A percentile compares a stretch with the other conserved stretches of the same genome.
Conservation (phyloP, 2,329 filamentous ascomycete genomes). For the Penicillium sp. region DNA sequence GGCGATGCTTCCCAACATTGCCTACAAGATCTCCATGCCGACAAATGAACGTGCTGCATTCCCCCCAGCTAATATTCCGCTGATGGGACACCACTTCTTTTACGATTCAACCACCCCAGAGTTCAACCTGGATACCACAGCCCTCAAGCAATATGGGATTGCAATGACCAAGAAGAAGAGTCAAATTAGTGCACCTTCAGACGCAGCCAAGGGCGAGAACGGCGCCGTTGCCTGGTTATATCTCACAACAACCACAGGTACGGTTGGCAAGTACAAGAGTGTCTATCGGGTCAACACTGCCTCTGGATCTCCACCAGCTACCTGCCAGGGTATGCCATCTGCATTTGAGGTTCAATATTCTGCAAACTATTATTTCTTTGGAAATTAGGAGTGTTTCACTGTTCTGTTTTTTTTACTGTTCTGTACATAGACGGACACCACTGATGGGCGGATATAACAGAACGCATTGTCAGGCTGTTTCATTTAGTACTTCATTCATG, state of each 20-base stretch:
- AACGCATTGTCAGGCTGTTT: conserved; percentile 6
- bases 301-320: conserved; percentile 68
- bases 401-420: neutral
- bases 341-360: conserved; percentile 73
- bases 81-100: conserved; percentile 82
- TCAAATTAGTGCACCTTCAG: conserved; percentile 57
- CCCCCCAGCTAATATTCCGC: conserved; percentile 54
- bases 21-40: conserved; percentile 61
- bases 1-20: conserved; percentile 58
- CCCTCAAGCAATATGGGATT: conserved; percentile 48
- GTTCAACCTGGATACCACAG: conserved; percentile 67
- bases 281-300: conserved; percentile 82
- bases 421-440: conserved; percentile 15
- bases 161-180: conserved; percentile 59
- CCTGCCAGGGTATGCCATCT: conserved; percentile 61
- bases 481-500: conserved; percentile 6
- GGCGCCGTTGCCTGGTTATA: conserved; percentile 76
- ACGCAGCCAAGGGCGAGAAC: conserved; percentile 56
- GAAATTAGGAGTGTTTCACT: conserved; percentile 14
- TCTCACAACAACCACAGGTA: conserved; percentile 51
- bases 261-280: conserved; percentile 62
- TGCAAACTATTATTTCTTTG: conserved; percentile 68
- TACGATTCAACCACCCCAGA: conserved; percentile 62
- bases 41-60: conserved; percentile 30
- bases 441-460: conserved; percentile 5